phyloP scores from a whole-genome alignment of 441 rosid genomes.

The Pelargonium citronellum region DNA sequence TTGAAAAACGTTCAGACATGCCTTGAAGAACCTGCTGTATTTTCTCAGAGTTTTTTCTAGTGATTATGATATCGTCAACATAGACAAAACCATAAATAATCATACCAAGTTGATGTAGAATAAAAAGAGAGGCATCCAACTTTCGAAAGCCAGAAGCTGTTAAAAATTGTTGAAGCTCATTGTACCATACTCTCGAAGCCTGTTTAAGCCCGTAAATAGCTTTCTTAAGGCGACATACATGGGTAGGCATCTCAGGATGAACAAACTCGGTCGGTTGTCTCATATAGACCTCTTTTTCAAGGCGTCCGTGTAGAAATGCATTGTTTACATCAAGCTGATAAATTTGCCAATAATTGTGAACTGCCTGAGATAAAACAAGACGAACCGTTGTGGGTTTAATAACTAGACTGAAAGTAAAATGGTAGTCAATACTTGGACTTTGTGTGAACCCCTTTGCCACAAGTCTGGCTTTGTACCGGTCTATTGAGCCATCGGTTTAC shows the following conservation, averaged over 20 bases:
- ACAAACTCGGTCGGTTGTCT: background rate
- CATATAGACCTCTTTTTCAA: background rate
- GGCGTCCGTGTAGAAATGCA: background rate
- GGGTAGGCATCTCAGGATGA: background rate
- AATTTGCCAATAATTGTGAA: background rate
- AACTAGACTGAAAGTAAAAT: background rate
- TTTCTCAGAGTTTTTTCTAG: too few species aligned
- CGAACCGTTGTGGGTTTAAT: background rate
- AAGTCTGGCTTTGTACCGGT: background rate
- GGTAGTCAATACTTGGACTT: background rate
- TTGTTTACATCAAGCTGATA: background rate
- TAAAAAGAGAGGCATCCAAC: background rate
- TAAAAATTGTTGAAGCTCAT: background rate
- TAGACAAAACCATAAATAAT: too few species aligned
- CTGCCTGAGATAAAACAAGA: background rate
- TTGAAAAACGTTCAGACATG: too few species aligned
- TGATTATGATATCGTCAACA: too few species aligned
- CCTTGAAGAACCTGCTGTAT: too few species aligned
- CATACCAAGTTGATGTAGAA: background rate
- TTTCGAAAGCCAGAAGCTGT: background rate
- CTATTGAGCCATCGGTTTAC: background rate
- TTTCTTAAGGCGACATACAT: background rate
- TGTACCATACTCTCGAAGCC: background rate
- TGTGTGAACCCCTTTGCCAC: background rate
- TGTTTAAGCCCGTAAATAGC: background rate